These are phyloP conservation scores for Babesia bigemina DNA, from an alignment of 169 alveolate genomes.

Conservation along the genomic window DNA sequence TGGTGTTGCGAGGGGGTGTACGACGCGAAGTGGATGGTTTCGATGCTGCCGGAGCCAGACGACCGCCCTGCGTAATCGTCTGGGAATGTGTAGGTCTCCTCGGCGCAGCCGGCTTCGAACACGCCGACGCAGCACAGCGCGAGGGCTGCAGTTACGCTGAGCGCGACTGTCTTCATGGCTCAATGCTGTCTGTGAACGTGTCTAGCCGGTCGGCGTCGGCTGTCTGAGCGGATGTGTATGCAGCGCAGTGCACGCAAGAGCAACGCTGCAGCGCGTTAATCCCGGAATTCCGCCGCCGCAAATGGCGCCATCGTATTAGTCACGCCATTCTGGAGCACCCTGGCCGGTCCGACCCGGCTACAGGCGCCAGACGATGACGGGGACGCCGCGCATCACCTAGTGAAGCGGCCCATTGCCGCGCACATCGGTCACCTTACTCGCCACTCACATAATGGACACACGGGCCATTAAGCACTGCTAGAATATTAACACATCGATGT, in stretches of 20 bases:
- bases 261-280: too few species aligned
- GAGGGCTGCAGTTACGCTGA: background rate
- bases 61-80: background rate
- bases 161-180: background rate
- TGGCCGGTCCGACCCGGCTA: too few species aligned
- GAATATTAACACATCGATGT: too few species aligned
- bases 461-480: too few species aligned
- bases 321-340: too few species aligned
- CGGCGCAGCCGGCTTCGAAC: background rate
- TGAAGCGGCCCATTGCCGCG: too few species aligned
- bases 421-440: too few species aligned
- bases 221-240: constrained; percentile 28
- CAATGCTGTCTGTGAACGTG: background rate
- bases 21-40: constrained; percentile 32
- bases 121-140: background rate
- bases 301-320: too few species aligned
- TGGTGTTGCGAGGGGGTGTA: constrained; percentile 22
- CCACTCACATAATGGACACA: too few species aligned
- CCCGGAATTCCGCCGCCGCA: too few species aligned
- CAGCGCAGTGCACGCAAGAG: constrained; percentile 12
- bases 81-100: background rate
- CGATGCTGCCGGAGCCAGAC: background rate
- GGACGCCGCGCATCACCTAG: too few species aligned
- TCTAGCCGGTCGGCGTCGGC: background rate
- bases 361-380: too few species aligned